Evolutionary conservation across 2,329 filamentous ascomycete genomes (phyloP).

Genomic region (Aspergillus floridensis): DNA sequence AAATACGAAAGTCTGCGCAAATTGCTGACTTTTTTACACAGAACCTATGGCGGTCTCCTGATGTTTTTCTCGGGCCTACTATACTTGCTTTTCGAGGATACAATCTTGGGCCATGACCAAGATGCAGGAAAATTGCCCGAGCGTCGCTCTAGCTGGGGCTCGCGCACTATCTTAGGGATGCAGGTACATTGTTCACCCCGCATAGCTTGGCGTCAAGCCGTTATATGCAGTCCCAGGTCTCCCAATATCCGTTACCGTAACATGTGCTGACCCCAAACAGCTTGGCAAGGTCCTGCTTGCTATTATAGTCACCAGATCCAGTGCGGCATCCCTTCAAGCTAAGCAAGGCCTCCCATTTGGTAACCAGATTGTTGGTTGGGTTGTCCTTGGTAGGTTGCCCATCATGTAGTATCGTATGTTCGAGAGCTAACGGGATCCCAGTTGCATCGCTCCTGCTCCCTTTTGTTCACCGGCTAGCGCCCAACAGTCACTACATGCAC

Average conservation of each 20-base stretch:
- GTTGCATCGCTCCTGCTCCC: conserved; percentile 75
- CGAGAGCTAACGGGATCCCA: conserved; percentile 32
- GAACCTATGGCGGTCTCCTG: conserved; percentile 69
- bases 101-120: conserved; percentile 47
- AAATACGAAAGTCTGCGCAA: not conserved
- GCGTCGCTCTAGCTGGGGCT: conserved; percentile 29
- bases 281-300: conserved; percentile 76
- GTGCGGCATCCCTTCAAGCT: conserved; percentile 77
- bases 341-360: conserved; percentile 81
- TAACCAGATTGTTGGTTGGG: conserved; percentile 84
- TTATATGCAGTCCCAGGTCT: not conserved
- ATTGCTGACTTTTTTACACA: conserved; percentile 33
- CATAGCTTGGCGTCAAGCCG: not conserved
- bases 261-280: conserved; percentile 34
- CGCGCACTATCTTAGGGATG: conserved; percentile 46
- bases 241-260: not conserved
- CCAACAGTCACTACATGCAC: conserved; percentile 86
- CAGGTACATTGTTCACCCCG: conserved; percentile 35
- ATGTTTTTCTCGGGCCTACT: conserved; percentile 74
- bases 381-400: conserved; percentile 62
- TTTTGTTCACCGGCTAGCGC: conserved; percentile 73
- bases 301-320: conserved; percentile 83
- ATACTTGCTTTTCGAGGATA: conserved; percentile 78
- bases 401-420: not conserved
- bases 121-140: conserved; percentile 19